Percentiles rank a stretch among this genome's conserved stretches.
These are phyloP conservation scores for Moniliophthora roreri DNA, from an alignment of 1,284 basidiomycete genomes.

Conservation along the genomic window DNA sequence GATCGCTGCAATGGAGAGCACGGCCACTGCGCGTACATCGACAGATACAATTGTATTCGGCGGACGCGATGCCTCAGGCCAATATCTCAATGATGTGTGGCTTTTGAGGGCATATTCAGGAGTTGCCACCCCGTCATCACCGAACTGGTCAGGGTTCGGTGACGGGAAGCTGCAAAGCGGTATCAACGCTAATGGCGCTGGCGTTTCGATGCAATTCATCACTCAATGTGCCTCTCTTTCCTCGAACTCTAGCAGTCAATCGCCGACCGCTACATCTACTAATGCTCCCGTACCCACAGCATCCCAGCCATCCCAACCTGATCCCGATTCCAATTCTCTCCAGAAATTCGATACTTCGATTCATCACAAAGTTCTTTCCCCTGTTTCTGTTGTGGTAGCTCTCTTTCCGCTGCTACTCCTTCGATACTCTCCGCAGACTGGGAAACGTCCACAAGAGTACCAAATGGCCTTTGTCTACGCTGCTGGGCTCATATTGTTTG, in stretches of 20 bases:
- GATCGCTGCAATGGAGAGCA: slow-evolving; percentile 61
- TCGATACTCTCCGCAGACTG: slow-evolving; percentile 48
- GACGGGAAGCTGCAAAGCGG: slow-evolving; percentile 61
- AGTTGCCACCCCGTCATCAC: slow-evolving; percentile 48
- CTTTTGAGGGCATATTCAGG: slow-evolving; percentile 69
- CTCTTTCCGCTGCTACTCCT: slow-evolving; percentile 54
- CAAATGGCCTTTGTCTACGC: slow-evolving; percentile 33
- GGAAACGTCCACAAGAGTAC: slow-evolving; percentile 22
- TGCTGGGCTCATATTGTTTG: slow-evolving; percentile 39
- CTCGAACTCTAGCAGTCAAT: background rate
- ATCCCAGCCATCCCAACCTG: slow-evolving; percentile 24
- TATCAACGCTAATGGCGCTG: slow-evolving; percentile 59
- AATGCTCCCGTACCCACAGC: slow-evolving; percentile 20
- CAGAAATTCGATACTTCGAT: slow-evolving; percentile 51
- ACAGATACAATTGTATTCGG: slow-evolving; percentile 79
- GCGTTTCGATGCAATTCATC: slow-evolving; percentile 63
- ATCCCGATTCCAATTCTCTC: slow-evolving; percentile 17
- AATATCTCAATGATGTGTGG: slow-evolving; percentile 74
- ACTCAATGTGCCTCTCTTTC: slow-evolving; percentile 54
- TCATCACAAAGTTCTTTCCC: slow-evolving; percentile 63
- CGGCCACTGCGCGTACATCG: slow-evolving; percentile 34
- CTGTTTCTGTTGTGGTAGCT: slow-evolving; percentile 61
- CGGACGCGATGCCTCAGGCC: slow-evolving; percentile 64
- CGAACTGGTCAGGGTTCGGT: slow-evolving; percentile 63
- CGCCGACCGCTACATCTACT: slow-evolving; percentile 21